Evolutionary conservation across 768 basidiomycete species (phyloP).

Genomic region (Mycena pura): DNA sequence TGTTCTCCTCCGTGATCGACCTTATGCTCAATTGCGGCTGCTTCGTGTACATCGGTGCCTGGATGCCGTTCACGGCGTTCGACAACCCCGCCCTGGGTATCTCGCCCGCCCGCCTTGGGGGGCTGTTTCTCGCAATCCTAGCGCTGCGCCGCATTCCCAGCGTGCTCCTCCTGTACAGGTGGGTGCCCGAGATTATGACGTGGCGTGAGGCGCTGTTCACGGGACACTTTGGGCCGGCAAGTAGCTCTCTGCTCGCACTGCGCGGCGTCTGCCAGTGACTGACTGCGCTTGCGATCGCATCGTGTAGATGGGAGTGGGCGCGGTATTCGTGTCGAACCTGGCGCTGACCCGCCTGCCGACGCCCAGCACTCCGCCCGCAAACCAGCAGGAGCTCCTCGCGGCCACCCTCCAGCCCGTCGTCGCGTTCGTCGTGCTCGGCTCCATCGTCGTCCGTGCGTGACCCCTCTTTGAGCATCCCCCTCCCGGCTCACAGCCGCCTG

Average conservation of each 20-base stretch:
- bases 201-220: conserved; percentile 90
- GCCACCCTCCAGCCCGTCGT: conserved; percentile 82
- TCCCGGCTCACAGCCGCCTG: not conserved
- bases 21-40: conserved; percentile 82
- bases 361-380: conserved; percentile 64
- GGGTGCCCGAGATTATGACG: conserved; percentile 85
- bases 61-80: conserved; percentile 74
- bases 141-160: conserved; percentile 81
- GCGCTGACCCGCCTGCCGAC: conserved; percentile 67
- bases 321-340: conserved; percentile 85
- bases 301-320: conserved; percentile 86
- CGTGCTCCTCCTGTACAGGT: conserved; percentile 77
- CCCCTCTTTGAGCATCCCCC: not conserved
- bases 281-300: not conserved
- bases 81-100: conserved; percentile 63
- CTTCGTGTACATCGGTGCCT: conserved; percentile 89
- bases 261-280: not conserved
- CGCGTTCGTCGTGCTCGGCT: conserved; percentile 84
- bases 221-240: conserved; percentile 84
- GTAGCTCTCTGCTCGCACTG: conserved; percentile 28
- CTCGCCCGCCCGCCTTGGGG: conserved; percentile 71
- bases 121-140: conserved; percentile 73
- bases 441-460: conserved; percentile 79
- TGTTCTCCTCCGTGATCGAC: conserved; percentile 91
- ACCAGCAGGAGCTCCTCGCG: conserved; percentile 75